Evolutionary conservation across 2,329 filamentous ascomycete species (phyloP), one percentile per base, ranked within the genome.

Genomic region (Ambrosiella cleistominuta): DNA sequence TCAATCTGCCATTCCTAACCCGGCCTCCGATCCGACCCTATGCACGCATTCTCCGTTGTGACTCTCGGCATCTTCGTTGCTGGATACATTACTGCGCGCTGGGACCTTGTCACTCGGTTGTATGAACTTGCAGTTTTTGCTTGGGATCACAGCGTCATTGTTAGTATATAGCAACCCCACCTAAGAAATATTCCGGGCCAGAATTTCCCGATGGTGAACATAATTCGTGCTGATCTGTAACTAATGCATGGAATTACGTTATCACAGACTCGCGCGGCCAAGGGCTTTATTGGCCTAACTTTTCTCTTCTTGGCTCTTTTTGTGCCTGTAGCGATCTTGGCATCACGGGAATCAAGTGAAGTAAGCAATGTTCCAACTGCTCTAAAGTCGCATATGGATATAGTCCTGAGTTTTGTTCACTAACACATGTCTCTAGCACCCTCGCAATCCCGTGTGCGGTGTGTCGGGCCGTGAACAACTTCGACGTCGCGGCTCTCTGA

Each of bases 1-100:
- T 5, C 44, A 38, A n/a, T n/a, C n/a, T 40, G 47, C 57, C 13
- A 51, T 47, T 54, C 27, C n/a, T 59, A 55, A 51, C 36, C 57
- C 49, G 49, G 60, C 57, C 42, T 55, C 54, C 35, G 37, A 47
- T 72, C 67, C 71, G 72, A 68, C 73, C 80, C 77, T 78, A 97
- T 97, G 91, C 90, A 96, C 88, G 88, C 90, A 68, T 96, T 97
- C 76, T 97, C 91, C 63, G 77, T 91, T 71, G 81, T 96, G 72
- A 95, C 90, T 68, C 83, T 95, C 74, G 89, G 86, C 74, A 96
- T 98, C 76, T 98, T 98, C 77, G 86, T 97, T 79, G 91, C 93
- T 75, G 93, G 93, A 72, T 98, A 98, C 79, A 97, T 91, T 71
- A 98, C 93, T 74, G 93, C 93, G 69, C 86, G 93, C 77, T 98